phyloP scores from a whole-genome alignment of 306 rosid species.

The Trifolium fragiferum region DNA sequence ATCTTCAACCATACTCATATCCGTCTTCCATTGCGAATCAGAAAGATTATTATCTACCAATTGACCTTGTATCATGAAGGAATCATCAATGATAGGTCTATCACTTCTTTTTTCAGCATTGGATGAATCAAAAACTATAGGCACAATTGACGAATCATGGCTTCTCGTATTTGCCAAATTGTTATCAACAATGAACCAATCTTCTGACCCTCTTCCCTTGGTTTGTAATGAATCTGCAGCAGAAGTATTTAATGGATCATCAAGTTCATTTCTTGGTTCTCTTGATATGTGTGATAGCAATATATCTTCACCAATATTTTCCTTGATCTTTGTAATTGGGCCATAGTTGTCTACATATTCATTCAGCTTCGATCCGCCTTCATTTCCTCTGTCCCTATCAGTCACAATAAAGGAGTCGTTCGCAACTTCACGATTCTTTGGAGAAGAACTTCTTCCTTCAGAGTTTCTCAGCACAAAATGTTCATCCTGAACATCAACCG shows the following conservation, averaged over 20 bases:
- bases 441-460: constrained; percentile 45
- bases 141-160: constrained; percentile 29
- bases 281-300: constrained; percentile 47
- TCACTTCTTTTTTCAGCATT: constrained; percentile 42
- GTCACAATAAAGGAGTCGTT: constrained; percentile 56
- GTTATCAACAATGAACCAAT: constrained; percentile 60
- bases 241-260: constrained; percentile 51
- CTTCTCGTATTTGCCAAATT: constrained; percentile 46
- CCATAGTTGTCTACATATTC: constrained; percentile 47
- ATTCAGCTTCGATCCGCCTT: constrained; percentile 46
- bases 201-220: constrained; percentile 50
- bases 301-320: constrained; percentile 45
- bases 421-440: constrained; percentile 45
- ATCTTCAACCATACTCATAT: constrained; percentile 52
- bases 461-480: constrained; percentile 48
- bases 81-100: constrained; percentile 54
- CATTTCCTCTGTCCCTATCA: constrained; percentile 50
- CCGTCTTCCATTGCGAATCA: constrained; percentile 59
- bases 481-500: constrained; percentile 53
- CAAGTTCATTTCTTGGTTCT: constrained; percentile 43
- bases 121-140: constrained; percentile 42
- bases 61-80: constrained; percentile 67
- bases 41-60: constrained; percentile 42
- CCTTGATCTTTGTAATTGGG: constrained; percentile 48
- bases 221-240: constrained; percentile 48